These are phyloP conservation scores for Solanum chilense DNA, from an alignment of 257 asterid genomes.

Conservation along the genomic window DNA sequence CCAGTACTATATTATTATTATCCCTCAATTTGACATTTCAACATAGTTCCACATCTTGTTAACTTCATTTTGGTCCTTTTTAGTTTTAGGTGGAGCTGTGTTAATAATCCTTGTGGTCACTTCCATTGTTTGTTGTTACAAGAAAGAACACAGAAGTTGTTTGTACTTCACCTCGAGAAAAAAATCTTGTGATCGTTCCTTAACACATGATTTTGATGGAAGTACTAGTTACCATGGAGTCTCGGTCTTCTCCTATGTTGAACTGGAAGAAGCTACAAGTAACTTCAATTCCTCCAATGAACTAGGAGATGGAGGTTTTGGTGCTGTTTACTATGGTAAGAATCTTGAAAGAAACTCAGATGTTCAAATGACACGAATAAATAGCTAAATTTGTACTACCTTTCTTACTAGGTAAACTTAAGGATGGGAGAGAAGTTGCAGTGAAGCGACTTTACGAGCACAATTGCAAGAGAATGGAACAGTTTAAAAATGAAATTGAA, in stretches of 20 bases:
- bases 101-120: not conserved
- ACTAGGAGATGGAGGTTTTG: constrained; percentile 82
- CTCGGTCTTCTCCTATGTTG: constrained; percentile 49
- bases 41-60: not conserved
- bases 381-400: not conserved
- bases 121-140: constrained; percentile 11
- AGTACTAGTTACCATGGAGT: constrained; percentile 37
- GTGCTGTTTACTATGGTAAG: constrained; percentile 71
- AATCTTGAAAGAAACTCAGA: not conserved
- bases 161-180: constrained; percentile 22
- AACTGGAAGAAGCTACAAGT: constrained; percentile 51
- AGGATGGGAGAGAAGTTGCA: constrained; percentile 80
- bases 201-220: constrained; percentile 25
- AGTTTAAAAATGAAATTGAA: constrained; percentile 59
- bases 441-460: constrained; percentile 71
- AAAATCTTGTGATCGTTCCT: constrained; percentile 24
- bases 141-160: constrained; percentile 11
- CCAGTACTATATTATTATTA: not conserved
- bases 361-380: not conserved
- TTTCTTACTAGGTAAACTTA: constrained; percentile 42
- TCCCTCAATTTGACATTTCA: not conserved
- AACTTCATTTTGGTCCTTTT: not conserved
- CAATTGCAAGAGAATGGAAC: constrained; percentile 59
- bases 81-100: constrained; percentile 29
- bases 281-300: constrained; percentile 47